phyloP scores from a whole-genome alignment of 2,329 filamentous ascomycete species.

The Gaeumannomyces tritici region DNA sequence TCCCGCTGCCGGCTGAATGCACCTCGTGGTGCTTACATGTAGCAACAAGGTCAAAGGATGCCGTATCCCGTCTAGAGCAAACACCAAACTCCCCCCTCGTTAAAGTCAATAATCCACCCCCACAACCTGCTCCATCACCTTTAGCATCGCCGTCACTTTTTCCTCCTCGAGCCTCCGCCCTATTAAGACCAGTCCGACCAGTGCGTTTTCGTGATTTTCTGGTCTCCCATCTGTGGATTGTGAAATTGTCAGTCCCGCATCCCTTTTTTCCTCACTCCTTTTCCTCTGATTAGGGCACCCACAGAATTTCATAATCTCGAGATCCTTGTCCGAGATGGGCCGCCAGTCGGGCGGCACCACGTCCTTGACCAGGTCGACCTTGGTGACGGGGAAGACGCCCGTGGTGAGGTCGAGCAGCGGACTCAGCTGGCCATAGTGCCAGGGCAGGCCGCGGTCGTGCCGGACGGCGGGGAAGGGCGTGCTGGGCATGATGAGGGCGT shows the following conservation, averaged over 20 bases:
- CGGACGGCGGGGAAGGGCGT: slow-evolving; percentile 25
- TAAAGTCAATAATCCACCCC: neutral
- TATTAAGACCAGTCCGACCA: slow-evolving; percentile 43
- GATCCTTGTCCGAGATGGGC: slow-evolving; percentile 13
- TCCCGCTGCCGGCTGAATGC: neutral
- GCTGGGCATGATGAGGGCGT: slow-evolving; percentile 23
- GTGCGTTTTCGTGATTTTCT: slow-evolving; percentile 26
- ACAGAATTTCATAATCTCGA: slow-evolving; percentile 14
- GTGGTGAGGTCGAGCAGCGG: slow-evolving; percentile 61
- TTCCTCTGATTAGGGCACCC: neutral
- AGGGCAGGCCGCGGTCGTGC: slow-evolving; percentile 34
- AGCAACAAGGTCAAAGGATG: neutral
- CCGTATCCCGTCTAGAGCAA: neutral
- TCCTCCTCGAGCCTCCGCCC: slow-evolving; percentile 44
- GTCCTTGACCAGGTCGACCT: slow-evolving; percentile 17
- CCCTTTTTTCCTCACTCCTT: neutral
- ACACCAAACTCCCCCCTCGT: neutral
- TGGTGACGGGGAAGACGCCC: slow-evolving; percentile 46
- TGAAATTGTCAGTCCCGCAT: neutral
- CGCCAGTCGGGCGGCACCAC: slow-evolving; percentile 15
- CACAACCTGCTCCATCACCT: neutral
- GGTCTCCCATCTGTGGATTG: neutral
- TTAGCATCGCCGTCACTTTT: slow-evolving; percentile 4
- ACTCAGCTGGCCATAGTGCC: slow-evolving; percentile 59
- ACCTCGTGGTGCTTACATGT: neutral